Evolutionary conservation across 2,329 filamentous ascomycete species (phyloP).

Genomic region (Bipolaris gigantea): DNA sequence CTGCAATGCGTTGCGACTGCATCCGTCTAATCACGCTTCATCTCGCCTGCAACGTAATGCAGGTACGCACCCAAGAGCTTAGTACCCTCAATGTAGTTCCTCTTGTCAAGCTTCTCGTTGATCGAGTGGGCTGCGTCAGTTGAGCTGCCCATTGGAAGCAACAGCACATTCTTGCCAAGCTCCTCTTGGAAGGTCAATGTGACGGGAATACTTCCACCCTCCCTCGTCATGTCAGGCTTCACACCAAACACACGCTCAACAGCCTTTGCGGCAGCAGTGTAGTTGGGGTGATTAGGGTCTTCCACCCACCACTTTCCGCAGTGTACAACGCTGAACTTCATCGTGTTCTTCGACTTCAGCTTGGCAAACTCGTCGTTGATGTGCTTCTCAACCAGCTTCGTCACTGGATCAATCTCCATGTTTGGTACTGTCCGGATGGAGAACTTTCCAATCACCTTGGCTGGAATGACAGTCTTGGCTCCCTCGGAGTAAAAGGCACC

Average conservation of each 20-base stretch:
- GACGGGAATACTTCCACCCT: conserved; percentile 96
- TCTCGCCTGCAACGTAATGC: conserved; percentile 93
- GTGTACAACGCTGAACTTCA: conserved; percentile 82
- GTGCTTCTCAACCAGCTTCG: conserved; percentile 80
- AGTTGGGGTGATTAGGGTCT: conserved; percentile 98
- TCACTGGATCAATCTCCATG: conserved; percentile 92
- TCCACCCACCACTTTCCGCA: conserved; percentile 99
- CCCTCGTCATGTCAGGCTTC: conserved; percentile 90
- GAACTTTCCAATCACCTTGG: conserved; percentile 98
- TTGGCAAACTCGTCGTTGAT: conserved; percentile 83
- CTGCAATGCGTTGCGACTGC: not conserved
- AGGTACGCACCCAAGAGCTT: conserved; percentile 94
- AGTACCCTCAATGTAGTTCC: conserved; percentile 97
- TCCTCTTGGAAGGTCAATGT: conserved; percentile 97
- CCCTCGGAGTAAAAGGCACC: conserved; percentile 91
- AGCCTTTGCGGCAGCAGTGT: conserved; percentile 91
- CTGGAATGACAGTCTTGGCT: conserved; percentile 97
- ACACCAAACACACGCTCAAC: conserved; percentile 93
- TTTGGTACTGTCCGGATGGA: conserved; percentile 95
- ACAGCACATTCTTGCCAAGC: conserved; percentile 93
- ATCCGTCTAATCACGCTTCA: conserved; percentile 49
- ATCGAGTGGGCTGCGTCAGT: conserved; percentile 97
- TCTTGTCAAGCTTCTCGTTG: conserved; percentile 97
- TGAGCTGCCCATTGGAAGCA: conserved; percentile 95
- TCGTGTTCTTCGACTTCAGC: conserved; percentile 86